Evolutionary conservation across 2,329 filamentous ascomycete genomes (phyloP).

Genomic region (Pyricularia grisea): DNA sequence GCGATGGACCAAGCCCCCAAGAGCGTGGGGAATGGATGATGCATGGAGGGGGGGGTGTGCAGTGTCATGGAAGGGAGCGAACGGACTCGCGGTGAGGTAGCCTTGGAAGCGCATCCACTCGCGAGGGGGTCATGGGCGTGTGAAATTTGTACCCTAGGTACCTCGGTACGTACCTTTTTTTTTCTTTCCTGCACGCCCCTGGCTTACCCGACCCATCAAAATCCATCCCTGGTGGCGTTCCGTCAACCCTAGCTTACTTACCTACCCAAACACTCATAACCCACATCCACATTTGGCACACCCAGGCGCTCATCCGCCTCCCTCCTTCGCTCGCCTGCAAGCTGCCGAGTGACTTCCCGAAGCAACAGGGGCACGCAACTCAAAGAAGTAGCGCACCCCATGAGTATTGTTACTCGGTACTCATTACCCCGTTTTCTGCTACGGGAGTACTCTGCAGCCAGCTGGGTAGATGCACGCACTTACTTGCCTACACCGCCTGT

Average conservation of each 20-base stretch:
- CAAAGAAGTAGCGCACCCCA: background rate
- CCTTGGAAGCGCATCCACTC: background rate
- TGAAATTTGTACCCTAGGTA: background rate
- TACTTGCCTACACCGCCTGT: background rate
- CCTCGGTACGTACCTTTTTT: background rate
- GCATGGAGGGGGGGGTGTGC: slow-evolving; percentile 11
- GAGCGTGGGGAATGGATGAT: slow-evolving; percentile 9
- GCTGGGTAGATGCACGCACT: background rate
- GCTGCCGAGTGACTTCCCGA: background rate
- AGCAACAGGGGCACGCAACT: background rate
- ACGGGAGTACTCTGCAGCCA: background rate
- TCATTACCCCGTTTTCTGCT: background rate
- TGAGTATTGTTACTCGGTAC: background rate
- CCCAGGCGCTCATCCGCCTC: background rate
- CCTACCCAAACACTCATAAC: background rate
- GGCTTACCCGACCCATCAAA: background rate
- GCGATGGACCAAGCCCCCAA: background rate
- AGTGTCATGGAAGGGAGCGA: slow-evolving; percentile 8
- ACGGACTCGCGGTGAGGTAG: slow-evolving; percentile 15
- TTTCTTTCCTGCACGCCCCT: background rate
- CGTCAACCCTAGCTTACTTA: background rate
- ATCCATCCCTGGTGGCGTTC: background rate
- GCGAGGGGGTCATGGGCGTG: background rate
- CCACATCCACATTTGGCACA: background rate
- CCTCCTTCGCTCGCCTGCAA: background rate